These are phyloP conservation scores for Backusella luteola DNA, from an alignment of 192 early-diverging fungal genomes.

Conservation along the genomic window DNA sequence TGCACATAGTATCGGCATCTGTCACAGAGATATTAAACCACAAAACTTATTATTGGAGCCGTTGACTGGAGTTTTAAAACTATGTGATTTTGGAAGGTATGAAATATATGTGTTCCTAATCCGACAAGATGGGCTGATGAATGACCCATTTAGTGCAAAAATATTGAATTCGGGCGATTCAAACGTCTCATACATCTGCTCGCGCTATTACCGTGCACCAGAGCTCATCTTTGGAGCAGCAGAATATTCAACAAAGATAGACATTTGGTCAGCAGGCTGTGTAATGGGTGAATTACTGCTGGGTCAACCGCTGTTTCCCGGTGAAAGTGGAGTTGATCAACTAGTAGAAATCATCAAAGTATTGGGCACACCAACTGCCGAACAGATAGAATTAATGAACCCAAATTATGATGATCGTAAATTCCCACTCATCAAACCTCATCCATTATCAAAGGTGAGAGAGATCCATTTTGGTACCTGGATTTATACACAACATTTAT, in stretches of 20 bases:
- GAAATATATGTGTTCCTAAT: no score
- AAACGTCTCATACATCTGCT: conserved; percentile 98
- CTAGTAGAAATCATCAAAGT: conserved; percentile 99
- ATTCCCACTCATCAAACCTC: conserved; percentile 96
- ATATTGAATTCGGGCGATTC: conserved; percentile 92
- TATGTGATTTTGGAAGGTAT: conserved; percentile 94
- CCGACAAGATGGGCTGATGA: not conserved
- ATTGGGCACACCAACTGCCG: conserved; percentile 91
- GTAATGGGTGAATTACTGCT: conserved; percentile 96
- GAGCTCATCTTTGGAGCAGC: conserved; percentile 97
- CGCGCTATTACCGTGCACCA: conserved; percentile 95
- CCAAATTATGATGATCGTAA: conserved; percentile 98
- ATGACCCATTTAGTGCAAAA: conserved; percentile 69
- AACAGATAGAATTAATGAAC: conserved; percentile 98
- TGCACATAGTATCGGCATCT: conserved; percentile 95
- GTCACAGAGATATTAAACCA: conserved; percentile 99
- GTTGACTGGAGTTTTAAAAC: conserved; percentile 86
- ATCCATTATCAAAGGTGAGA: conserved; percentile 79
- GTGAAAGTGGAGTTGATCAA: conserved; percentile 97
- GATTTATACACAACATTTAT: no score
- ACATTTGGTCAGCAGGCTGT: conserved; percentile 95
- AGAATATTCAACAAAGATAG: conserved; percentile 86
- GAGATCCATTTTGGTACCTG: not conserved
- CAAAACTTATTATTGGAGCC: conserved; percentile 96
- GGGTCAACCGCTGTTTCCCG: conserved; percentile 91